phyloP scores from a whole-genome alignment of 129 eudicot species.

The Flaveria bidentis region DNA sequence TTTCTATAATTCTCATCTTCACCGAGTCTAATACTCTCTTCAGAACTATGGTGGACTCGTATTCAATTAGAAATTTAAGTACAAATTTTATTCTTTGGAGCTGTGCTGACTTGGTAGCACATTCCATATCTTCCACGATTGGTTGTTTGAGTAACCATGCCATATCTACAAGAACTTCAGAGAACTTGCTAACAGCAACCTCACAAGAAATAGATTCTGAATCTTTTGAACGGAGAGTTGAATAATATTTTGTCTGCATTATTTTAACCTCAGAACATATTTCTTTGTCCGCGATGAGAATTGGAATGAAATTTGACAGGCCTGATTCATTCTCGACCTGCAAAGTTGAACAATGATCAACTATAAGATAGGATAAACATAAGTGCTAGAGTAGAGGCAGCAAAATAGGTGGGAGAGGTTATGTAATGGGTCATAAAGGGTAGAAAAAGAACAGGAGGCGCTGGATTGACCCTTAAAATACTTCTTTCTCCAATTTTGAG shows the following conservation, averaged over 20 bases:
- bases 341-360: constrained; percentile 19
- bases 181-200: constrained; percentile 40
- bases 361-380: background rate
- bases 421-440: background rate
- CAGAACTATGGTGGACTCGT: constrained; percentile 57
- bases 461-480: background rate
- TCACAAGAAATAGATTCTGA: constrained; percentile 41
- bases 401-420: background rate
- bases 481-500: background rate
- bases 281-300: constrained; percentile 68
- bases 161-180: constrained; percentile 57
- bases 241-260: constrained; percentile 54
- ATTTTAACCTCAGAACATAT: constrained; percentile 69
- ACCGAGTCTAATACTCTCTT: constrained; percentile 49
- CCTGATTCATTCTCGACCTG: constrained; percentile 94
- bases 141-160: constrained; percentile 87
- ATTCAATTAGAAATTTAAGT: constrained; percentile 55
- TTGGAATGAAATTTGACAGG: constrained; percentile 84
- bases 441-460: background rate
- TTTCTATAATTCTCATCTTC: constrained; percentile 38
- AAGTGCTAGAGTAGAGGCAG: background rate
- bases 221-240: constrained; percentile 33
- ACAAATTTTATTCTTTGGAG: constrained; percentile 57
- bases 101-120: constrained; percentile 42
- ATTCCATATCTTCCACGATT: constrained; percentile 36